Evolutionary conservation across 306 rosid genomes (phyloP), one percentile per base, ranked within the genome.

Genomic region (Purshia tridentata): DNA sequence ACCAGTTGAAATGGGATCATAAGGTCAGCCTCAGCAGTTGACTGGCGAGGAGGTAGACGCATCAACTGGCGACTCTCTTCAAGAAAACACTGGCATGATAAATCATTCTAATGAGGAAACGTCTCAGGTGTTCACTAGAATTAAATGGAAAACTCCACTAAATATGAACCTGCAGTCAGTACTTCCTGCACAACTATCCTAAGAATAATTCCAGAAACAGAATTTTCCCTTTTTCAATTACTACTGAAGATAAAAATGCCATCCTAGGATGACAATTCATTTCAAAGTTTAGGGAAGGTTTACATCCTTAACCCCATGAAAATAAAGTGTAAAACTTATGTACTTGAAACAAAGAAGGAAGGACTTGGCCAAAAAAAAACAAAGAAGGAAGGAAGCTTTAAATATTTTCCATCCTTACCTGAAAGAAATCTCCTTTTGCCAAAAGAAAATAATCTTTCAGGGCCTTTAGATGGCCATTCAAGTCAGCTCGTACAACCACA

Each of bases 11-110:
- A 95, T 59, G 98, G 98, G 74, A 91, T 85, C 93, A 87, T 85
- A 67, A 95, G 97, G 85, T 95, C 99, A 70, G 98, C 99, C 89
- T 95, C 99, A 56, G 97, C 96, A 69, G 98, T 95, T 75, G 99
- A 90, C 61, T 91, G 97, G 58, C 96, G 98, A 56, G 99, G 97
- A 69, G 99, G 99, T 81, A 95, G 81, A 20, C 90, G 89, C 99
- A 95, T 91, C 80, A 95, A 80, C 66, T 87, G 91, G 48, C 97
- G 89, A 76, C 98, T 91, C 79, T 95, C 99, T 85, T 95, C 99
- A 55, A 95, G 99, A 84, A 95, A 95, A 82, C 95, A 91, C 98
- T 92, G 72, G 58, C 46, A 79, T 15, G 53, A 41, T 60, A 65
- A 69, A 81, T 37, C 53, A 82, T 7, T 53, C 58, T 53, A 46